Percentiles rank a stretch among this genome's conserved stretches.
Evolutionary conservation across 1,284 basidiomycete genomes (phyloP).

Genomic region (Boletus smithii): DNA sequence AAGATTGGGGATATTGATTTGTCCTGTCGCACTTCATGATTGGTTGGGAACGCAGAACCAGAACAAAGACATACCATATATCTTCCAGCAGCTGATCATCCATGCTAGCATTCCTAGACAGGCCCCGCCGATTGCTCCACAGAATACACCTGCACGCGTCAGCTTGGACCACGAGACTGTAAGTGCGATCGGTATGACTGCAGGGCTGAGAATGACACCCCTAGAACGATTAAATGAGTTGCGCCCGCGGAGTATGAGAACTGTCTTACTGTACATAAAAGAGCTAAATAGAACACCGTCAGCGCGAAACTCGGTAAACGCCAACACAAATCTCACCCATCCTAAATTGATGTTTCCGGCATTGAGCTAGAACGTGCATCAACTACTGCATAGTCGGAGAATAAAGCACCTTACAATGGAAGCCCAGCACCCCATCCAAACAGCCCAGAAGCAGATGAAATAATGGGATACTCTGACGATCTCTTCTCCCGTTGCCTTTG

Average conservation of each 20-base stretch:
- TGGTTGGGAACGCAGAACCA: not conserved
- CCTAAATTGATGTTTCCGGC: conserved; percentile 45
- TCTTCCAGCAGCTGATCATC: conserved; percentile 52
- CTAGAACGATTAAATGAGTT: conserved; percentile 22
- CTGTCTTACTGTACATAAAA: conserved; percentile 46
- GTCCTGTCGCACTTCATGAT: conserved; percentile 28
- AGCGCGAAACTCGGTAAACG: not conserved
- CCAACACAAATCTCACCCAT: conserved; percentile 32
- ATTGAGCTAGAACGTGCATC: conserved; percentile 36
- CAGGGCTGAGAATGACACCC: conserved; percentile 46
- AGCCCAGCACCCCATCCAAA: conserved; percentile 59
- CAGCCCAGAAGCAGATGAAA: conserved; percentile 57
- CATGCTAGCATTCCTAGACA: conserved; percentile 47
- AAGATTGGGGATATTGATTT: conserved; percentile 43
- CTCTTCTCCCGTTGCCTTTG: conserved; percentile 46
- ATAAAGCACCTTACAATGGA: conserved; percentile 37
- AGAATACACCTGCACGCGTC: conserved; percentile 39
- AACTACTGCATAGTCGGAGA: not conserved
- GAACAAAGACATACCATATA: conserved; percentile 36
- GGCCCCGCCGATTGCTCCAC: conserved; percentile 43
- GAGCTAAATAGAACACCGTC: conserved; percentile 26
- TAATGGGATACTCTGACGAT: conserved; percentile 51
- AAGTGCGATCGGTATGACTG: conserved; percentile 47
- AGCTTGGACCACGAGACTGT: conserved; percentile 50
- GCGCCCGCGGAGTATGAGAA: not conserved